Conservation (phyloP, 768 basidiomycete species). For the Guyanaporus albipodus region DNA sequence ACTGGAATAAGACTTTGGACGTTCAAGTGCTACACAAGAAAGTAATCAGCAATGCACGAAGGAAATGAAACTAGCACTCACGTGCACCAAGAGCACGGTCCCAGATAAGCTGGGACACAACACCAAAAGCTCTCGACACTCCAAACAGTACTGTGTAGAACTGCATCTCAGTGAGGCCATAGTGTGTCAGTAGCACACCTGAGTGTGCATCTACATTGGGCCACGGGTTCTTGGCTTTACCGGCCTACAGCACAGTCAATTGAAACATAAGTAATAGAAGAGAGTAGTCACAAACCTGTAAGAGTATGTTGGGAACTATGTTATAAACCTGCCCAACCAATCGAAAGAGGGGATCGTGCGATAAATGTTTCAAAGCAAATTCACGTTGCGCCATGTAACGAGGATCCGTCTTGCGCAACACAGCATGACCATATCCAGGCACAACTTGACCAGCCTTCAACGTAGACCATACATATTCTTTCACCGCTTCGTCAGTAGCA, state of each 20-base stretch:
- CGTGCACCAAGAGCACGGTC: conserved; percentile 90
- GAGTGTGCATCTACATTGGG: conserved; percentile 99
- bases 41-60: neutral
- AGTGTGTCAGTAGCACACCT: conserved; percentile 81
- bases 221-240: conserved; percentile 92
- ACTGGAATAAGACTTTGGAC: conserved; percentile 89
- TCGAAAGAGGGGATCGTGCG: conserved; percentile 88
- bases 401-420: conserved; percentile 87
- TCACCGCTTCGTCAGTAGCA: conserved; percentile 82
- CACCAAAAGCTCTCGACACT: conserved; percentile 92
- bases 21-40: conserved; percentile 62
- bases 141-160: conserved; percentile 98
- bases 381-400: conserved; percentile 89
- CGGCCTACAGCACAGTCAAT: conserved; percentile 47
- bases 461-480: conserved; percentile 93
- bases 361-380: conserved; percentile 82
- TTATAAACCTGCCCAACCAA: conserved; percentile 88
- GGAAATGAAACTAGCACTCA: conserved; percentile 37
- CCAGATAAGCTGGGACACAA: conserved; percentile 88
- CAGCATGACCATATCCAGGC: conserved; percentile 88
- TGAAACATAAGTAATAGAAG: neutral
- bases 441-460: conserved; percentile 92
- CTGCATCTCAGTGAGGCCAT: conserved; percentile 85
- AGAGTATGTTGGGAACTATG: conserved; percentile 85
- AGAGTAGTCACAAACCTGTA: conserved; percentile 50